Percentiles rank a stretch among this genome's conserved stretches.
Conservation (phyloP, 176 grass and related monocot species). For the Musa itinerans region DNA sequence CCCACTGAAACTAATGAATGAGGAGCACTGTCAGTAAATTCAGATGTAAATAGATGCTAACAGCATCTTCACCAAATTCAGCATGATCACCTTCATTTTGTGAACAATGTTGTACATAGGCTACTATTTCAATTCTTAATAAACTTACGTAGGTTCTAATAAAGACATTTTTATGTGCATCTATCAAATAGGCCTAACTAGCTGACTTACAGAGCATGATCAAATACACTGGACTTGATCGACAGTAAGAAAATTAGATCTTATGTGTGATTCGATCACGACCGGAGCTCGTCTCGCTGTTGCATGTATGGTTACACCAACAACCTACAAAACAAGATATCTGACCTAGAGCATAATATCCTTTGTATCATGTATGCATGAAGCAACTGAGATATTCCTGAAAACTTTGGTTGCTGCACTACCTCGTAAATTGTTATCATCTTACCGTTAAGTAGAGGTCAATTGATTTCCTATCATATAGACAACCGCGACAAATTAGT, state of each 20-base stretch:
- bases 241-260: not conserved
- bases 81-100: not conserved
- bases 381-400: too few relatives aligned
- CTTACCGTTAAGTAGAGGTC: too few relatives aligned
- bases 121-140: not conserved
- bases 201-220: not conserved
- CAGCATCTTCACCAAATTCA: not conserved
- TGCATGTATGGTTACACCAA: not conserved
- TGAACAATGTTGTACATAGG: not conserved
- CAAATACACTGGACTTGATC: not conserved
- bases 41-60: conserved; percentile 1
- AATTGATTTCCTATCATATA: not conserved
- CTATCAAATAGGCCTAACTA: not conserved
- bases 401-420: too few relatives aligned
- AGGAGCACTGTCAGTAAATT: conserved; percentile 13
- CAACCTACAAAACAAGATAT: not conserved
- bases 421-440: too few relatives aligned
- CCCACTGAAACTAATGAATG: conserved; percentile 33
- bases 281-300: too few relatives aligned
- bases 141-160: not conserved
- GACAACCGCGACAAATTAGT: not conserved
- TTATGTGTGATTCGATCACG: not conserved
- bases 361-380: not conserved
- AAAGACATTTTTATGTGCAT: not conserved
- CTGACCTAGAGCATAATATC: not conserved